phyloP scores from a whole-genome alignment of 352 stramenopile genomes.

The Pythium vanterpoolii region DNA sequence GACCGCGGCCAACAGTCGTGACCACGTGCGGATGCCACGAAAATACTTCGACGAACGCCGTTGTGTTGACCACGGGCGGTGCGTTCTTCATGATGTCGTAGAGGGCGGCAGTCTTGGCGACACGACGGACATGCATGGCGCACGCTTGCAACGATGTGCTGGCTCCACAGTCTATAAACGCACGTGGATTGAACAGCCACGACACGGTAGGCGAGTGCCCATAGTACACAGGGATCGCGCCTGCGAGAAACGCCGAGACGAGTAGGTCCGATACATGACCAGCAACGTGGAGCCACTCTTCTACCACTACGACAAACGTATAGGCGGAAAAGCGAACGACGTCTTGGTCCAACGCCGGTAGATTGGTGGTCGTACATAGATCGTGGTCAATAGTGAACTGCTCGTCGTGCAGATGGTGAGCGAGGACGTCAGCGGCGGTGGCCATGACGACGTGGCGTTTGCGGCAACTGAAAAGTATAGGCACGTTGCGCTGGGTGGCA shows the following conservation, averaged over 20 bases:
- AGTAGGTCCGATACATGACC: slow-evolving; percentile 60
- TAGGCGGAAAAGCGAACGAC: neutral
- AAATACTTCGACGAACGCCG: slow-evolving; percentile 32
- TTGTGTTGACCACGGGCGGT: slow-evolving; percentile 27
- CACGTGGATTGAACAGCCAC: slow-evolving; percentile 39
- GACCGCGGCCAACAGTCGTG: neutral
- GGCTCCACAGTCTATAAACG: slow-evolving; percentile 43
- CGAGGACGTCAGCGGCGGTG: neutral
- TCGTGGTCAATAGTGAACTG: neutral
- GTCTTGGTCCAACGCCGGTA: neutral
- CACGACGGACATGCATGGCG: slow-evolving; percentile 25
- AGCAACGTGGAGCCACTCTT: slow-evolving; percentile 28
- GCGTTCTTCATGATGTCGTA: slow-evolving; percentile 29
- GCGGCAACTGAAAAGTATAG: neutral
- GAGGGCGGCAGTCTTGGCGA: slow-evolving; percentile 27
- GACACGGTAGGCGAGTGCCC: slow-evolving; percentile 34
- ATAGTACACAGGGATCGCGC: slow-evolving; percentile 48
- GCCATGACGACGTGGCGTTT: neutral
- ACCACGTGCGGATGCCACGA: slow-evolving; percentile 41
- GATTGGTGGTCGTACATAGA: neutral
- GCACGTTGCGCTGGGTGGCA: no score
- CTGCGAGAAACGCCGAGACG: slow-evolving; percentile 50
- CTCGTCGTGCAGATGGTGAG: neutral
- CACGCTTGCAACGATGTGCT: slow-evolving; percentile 34
- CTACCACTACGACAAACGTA: slow-evolving; percentile 47